Percentiles rank a stretch among this genome's conserved stretches.
These are phyloP conservation scores for Raddia distichophylla DNA, from an alignment of 176 grass and related monocot species.

Conservation along the genomic window DNA sequence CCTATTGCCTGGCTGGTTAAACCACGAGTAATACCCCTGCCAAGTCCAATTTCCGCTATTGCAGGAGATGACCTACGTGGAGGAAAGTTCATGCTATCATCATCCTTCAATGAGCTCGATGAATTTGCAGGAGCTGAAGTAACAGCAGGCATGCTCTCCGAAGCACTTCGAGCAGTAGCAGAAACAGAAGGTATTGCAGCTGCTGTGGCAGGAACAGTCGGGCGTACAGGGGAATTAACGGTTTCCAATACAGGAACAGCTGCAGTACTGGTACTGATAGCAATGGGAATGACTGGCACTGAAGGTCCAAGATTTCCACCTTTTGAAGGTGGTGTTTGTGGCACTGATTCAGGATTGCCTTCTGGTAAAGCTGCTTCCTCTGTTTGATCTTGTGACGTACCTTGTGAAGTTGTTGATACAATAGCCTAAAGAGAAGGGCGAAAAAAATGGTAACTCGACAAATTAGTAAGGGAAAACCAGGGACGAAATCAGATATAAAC, in stretches of 20 bases:
- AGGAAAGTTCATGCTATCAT: constrained; percentile 74
- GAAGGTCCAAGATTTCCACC: constrained; percentile 47
- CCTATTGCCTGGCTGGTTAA: constrained; percentile 55
- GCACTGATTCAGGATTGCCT: constrained; percentile 57
- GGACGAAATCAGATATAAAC: constrained; percentile 6
- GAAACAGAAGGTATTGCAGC: constrained; percentile 57
- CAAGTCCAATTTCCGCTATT: constrained; percentile 63
- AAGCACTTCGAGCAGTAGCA: constrained; percentile 54
- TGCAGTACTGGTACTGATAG: constrained; percentile 50
- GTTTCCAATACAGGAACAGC: constrained; percentile 47
- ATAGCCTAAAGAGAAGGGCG: constrained; percentile 54
- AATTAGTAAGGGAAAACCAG: constrained; percentile 21
- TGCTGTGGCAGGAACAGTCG: constrained; percentile 49
- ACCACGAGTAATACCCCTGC: constrained; percentile 65
- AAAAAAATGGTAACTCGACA: constrained; percentile 33
- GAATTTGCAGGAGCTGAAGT: constrained; percentile 53
- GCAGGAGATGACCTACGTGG: constrained; percentile 72
- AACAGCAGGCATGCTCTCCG: constrained; percentile 59
- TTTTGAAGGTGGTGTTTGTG: constrained; percentile 82
- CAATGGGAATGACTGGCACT: constrained; percentile 43
- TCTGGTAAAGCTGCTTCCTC: constrained; percentile 75
- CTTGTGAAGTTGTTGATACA: constrained; percentile 56
- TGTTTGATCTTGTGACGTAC: constrained; percentile 61
- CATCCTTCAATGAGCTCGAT: constrained; percentile 71
- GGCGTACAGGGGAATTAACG: constrained; percentile 55